Evolutionary conservation across 352 stramenopile species (phyloP), one percentile per base, ranked within the genome.

Genomic region (Phytophthora kernoviae): DNA sequence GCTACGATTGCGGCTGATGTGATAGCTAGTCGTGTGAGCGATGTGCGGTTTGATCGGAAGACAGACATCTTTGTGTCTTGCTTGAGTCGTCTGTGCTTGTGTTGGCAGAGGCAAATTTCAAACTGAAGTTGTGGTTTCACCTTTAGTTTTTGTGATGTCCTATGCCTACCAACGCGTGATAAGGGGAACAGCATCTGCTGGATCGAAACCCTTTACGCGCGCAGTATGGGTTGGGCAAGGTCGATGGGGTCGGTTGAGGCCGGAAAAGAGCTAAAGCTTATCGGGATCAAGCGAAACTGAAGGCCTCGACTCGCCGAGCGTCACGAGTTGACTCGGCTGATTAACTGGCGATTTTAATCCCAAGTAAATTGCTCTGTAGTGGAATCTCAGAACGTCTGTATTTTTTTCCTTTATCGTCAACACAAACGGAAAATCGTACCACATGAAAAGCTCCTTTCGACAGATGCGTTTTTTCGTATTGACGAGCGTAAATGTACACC

Each of bases 81-180:
- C 12, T 43, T 43, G 22, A 20, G 8, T 39, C 1, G 17, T 8
- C 41, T 18, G 18, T 43, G 37, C 33, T 47, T 53, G 32, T 22
- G 33, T 18, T 27, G 20, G n/a, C 11, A 41, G 27, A 51, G 2
- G 56, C 15, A 41, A 64, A 53, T 58, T 52, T 44, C 5, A 32
- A 45, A 56, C 36, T 63, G 55, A 55, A 37, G 26, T 12, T 18
- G 20, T 43, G 15, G 4, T 18, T 20, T 14, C 2, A 14, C 6
- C 14, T 43, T 20, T 0, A 8, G 12, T 9, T 41, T 41, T 41
- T 34, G 30, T 11, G 6, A 34, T 11, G 30, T 34, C 30, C 30
- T 11, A 34, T n/a, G n/a, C n/a, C n/a, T n/a, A n/a, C 24, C 24
- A 30, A 3, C 24, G 6, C 24, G 24, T 30, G 24, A 30, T 7